phyloP scores from a whole-genome alignment of 169 alveolate species.

The Plasmodium vivax region DNA sequence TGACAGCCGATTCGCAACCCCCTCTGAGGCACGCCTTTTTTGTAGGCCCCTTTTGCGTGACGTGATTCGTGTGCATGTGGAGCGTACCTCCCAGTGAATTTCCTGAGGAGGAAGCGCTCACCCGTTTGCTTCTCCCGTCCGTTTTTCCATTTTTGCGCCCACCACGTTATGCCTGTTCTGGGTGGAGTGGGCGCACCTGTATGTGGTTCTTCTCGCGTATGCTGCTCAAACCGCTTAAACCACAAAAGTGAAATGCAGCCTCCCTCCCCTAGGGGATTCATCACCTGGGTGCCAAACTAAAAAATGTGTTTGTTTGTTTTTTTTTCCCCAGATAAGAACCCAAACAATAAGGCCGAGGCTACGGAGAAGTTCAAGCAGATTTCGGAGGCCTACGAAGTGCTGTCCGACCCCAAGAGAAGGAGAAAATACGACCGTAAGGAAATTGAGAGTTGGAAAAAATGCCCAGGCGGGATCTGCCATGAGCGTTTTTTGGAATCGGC shows the following conservation, averaged over 20 bases:
- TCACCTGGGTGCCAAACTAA: not conserved
- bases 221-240: not conserved
- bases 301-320: not conserved
- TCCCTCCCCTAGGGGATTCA: not conserved
- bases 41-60: not conserved
- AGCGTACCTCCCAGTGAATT: not conserved
- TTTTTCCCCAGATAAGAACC: constrained; percentile 76
- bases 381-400: constrained; percentile 82
- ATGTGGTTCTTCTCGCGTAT: not conserved
- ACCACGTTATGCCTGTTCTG: not conserved
- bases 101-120: not conserved
- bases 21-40: not conserved
- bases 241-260: not conserved
- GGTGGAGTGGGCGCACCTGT: not conserved
- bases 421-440: constrained; percentile 78
- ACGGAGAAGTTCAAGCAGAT: constrained; percentile 82
- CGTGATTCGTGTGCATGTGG: not conserved
- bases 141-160: not conserved
- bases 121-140: not conserved
- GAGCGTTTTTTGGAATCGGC: not conserved
- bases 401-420: constrained; percentile 80
- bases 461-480: not conserved
- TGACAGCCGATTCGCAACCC: not conserved
- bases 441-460: not conserved
- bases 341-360: constrained; percentile 76